phyloP scores from a whole-genome alignment of 345 rosid species.

The Cardamine resedifolia region DNA sequence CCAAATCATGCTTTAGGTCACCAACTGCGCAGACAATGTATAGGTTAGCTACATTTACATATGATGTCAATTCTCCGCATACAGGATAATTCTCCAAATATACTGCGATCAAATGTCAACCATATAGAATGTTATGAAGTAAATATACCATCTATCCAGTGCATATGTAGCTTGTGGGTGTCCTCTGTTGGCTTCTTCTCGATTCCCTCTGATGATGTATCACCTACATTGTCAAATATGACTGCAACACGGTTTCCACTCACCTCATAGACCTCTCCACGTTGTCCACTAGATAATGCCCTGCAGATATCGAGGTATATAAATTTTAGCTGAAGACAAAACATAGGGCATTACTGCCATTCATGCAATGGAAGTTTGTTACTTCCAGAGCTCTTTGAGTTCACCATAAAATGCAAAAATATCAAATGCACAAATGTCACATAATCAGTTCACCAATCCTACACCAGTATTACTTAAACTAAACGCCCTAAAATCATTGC shows the following conservation, averaged over 20 bases:
- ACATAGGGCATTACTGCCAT: not conserved
- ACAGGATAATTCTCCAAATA: conserved; percentile 3
- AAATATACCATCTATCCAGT: conserved; percentile 80
- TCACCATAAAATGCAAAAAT: not conserved
- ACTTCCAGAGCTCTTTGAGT: not conserved
- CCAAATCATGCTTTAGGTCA: conserved; percentile 78
- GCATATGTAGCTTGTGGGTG: conserved; percentile 47
- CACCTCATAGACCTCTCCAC: conserved; percentile 87
- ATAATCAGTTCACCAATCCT: not conserved
- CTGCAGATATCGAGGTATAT: conserved; percentile 44
- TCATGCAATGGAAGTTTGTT: not conserved
- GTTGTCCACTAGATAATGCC: conserved; percentile 72
- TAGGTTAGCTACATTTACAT: conserved; percentile 26
- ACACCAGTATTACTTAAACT: not conserved
- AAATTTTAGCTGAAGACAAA: conserved; percentile 11
- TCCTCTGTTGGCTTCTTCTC: conserved; percentile 51
- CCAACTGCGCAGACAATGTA: conserved; percentile 50
- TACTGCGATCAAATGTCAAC: conserved; percentile 7
- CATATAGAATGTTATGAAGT: not conserved
- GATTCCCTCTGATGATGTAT: conserved; percentile 43
- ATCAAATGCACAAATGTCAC: not conserved
- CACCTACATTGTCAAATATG: conserved; percentile 56
- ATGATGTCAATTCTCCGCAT: not conserved
- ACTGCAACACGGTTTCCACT: conserved; percentile 71
- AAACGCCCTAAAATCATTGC: not conserved